Conservation (phyloP, 2,329 filamentous ascomycete genomes). For the Paraconiothyrium sp. region DNA sequence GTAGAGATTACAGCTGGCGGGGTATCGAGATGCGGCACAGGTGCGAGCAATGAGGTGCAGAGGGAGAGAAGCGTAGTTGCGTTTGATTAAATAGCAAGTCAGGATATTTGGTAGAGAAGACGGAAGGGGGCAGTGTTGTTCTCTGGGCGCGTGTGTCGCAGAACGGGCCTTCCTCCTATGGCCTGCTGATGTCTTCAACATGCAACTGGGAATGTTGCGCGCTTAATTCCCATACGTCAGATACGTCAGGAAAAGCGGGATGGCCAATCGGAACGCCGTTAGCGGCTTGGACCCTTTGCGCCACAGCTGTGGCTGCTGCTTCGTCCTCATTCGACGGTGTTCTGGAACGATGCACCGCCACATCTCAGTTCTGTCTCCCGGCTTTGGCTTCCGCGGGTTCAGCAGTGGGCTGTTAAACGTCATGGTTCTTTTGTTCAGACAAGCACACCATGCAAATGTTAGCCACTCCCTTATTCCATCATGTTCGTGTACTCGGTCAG, state of each 20-base stretch:
- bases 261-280: background rate
- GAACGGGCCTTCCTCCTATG: constrained; percentile 15
- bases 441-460: background rate
- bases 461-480: background rate
- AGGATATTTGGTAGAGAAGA: constrained; percentile 7
- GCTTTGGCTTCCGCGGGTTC: background rate
- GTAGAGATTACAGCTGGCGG: constrained; percentile 15
- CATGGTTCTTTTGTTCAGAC: background rate
- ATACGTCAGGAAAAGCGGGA: background rate
- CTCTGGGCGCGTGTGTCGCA: constrained; percentile 15
- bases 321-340: background rate
- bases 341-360: background rate
- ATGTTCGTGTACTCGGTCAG: background rate
- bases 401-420: background rate
- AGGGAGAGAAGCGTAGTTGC: constrained; percentile 4
- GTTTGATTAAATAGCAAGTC: constrained; percentile 17
- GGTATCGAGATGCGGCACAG: constrained; percentile 9
- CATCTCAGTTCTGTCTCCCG: background rate
- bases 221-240: constrained; percentile 29
- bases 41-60: background rate
- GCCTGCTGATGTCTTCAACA: constrained; percentile 16
- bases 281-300: too few species aligned
- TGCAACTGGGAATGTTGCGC: constrained; percentile 24
- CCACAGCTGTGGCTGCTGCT: constrained; percentile 7
- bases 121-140: constrained; percentile 14